Percentiles rank a stretch among this genome's conserved stretches.
Evolutionary conservation across 352 stramenopile species (phyloP).

Genomic region (Phytophthora citricola): DNA sequence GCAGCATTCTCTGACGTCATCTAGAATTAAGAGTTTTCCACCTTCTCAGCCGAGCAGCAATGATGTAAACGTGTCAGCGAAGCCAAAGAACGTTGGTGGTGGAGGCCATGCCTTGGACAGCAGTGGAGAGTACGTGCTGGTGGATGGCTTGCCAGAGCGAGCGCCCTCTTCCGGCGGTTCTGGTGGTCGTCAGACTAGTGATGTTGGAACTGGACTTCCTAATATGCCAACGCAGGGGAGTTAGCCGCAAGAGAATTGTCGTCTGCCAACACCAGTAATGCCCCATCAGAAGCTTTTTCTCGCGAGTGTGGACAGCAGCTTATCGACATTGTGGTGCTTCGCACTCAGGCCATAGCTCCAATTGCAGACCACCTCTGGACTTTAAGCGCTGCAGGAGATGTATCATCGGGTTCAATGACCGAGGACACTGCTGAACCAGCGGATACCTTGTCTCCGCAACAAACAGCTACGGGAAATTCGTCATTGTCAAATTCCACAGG

Average conservation of each 20-base stretch:
- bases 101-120: constrained; percentile 47
- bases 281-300: constrained; percentile 31
- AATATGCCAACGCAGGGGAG: constrained; percentile 1
- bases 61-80: constrained; percentile 16
- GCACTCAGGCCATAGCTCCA: constrained; percentile 66
- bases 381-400: constrained; percentile 37
- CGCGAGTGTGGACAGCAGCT: constrained; percentile 62
- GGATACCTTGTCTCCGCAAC: constrained; percentile 25
- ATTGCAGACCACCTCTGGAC: constrained; percentile 74
- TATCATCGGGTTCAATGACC: constrained; percentile 1
- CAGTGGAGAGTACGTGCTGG: constrained; percentile 72
- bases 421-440: constrained; percentile 8
- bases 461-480: constrained; percentile 15
- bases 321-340: constrained; percentile 68
- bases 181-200: constrained; percentile 5
- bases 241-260: constrained; percentile 11
- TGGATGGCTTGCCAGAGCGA: constrained; percentile 56
- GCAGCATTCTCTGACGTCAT: constrained; percentile 28
- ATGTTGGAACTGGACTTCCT: constrained; percentile 2
- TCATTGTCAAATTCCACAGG: constrained; percentile 31
- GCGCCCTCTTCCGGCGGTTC: neutral
- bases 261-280: neutral
- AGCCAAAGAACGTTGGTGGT: constrained; percentile 25
- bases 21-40: constrained; percentile 17
- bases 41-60: constrained; percentile 8